Percentiles rank a stretch among this genome's conserved stretches.
phyloP scores from a whole-genome alignment of 2,329 filamentous ascomycete species.

The Trichoderma simmonsii region DNA sequence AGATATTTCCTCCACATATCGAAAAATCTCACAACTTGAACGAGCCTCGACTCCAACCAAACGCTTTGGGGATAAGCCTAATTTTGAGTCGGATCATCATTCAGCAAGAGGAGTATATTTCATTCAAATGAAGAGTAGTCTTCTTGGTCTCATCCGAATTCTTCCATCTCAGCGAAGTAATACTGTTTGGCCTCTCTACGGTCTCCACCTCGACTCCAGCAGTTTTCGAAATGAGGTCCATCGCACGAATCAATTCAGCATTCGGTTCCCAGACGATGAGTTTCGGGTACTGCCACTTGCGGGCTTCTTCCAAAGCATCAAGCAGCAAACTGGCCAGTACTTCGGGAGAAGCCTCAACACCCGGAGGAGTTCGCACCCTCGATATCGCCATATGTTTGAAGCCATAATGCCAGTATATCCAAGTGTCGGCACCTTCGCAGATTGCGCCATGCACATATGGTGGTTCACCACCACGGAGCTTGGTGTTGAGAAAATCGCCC shows the following conservation, averaged over 20 bases:
- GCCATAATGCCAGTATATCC: conserved; percentile 4
- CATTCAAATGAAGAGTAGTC: conserved; percentile 1
- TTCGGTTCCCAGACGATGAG: background rate
- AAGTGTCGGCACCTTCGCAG: background rate
- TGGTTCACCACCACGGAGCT: background rate
- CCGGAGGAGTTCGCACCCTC: background rate
- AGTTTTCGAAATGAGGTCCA: background rate
- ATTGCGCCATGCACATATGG: background rate
- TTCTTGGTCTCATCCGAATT: background rate
- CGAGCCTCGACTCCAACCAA: background rate
- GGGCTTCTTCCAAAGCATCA: conserved; percentile 7
- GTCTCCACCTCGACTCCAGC: background rate
- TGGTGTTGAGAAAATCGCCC: background rate
- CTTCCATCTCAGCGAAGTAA: background rate
- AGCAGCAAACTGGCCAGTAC: background rate
- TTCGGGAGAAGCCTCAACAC: background rate
- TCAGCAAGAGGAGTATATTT: background rate
- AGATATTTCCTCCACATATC: background rate
- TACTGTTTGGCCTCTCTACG: background rate
- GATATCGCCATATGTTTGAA: background rate
- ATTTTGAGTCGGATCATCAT: no score
- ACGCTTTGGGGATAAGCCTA: no score
- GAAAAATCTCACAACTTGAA: background rate
- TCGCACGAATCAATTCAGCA: background rate
- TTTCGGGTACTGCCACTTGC: background rate